Base-by-base conservation (phyloP, 192 early-diverging fungal species). In the Funneliformis mosseae region DNA sequence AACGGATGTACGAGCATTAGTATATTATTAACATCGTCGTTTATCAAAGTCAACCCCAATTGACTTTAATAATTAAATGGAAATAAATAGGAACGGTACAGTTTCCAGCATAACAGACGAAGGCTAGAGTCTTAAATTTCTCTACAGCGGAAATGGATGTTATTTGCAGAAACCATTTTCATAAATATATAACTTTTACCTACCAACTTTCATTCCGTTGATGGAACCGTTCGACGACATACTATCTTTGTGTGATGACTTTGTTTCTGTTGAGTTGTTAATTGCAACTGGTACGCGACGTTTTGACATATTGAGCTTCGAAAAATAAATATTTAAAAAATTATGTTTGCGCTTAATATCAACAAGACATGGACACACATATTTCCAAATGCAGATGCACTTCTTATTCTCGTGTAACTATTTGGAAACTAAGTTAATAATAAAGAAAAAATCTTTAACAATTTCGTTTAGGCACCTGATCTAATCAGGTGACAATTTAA, bases 181-280 rank as follows among this genome's bases (percentile, higher is more conserved):
- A 38, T 11, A 43, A 70, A n/a, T 39, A 41, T 41, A 42, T n/a
- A 9, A 23, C 21, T 41, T n/a, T 45, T 39, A 70, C 33, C 42
- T 41, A 76, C 74, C 72, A 59, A 28, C 16, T 41, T 76, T 76
- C 9, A 63, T 55, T 76, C 74, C 74, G 42, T 76, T 76, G 38
- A 61, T 38, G 6, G 74, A 59, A n/a, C 59, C 59, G 59, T 76
- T 39, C 38, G 74, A 25, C 25, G 46, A 62, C 27, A 61, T 41
- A 33, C 16, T 63, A 76, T 55, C 33, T 33, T 33, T 62, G 39
- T 76, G 64, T 67, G 64, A 27, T 38, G 28, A 11, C 7, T 67
- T 67, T 67, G 64, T 27, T 33, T 67, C 64, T 33, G 64, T 67
- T 67, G 27, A 27, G 63, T 25, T 66, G 27, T 50, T 50, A 50